Evolutionary conservation across 75 land plant genomes (phyloP), one percentile per base, ranked within the genome.

Genomic region (Picea sitchensis): DNA sequence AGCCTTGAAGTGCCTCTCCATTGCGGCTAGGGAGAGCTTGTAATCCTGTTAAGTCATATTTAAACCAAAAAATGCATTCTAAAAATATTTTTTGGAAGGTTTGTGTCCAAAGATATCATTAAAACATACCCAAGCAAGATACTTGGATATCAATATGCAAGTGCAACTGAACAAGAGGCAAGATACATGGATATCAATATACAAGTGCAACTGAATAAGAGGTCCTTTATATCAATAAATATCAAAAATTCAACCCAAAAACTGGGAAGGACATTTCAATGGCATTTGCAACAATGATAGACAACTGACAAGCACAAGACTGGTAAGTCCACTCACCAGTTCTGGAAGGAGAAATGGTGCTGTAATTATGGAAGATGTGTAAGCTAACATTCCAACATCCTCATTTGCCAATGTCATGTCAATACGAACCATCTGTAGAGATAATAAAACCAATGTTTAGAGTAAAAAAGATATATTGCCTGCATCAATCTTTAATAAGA

Each of bases 401-500:
- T 98, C 99, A 85, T 91, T 98, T 81, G 99, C 99, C 84, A 98
- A 85, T 38, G 85, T 92, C 99, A 98, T 95, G 72, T 98, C 98
- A 79, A 85, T 86, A 30, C 96, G 92, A 54, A 95, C 92, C 54
- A 89, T 84, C 99, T 98, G 65, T 41, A 41, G 44, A 71, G 11
- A 18, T 21, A 71, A 2, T 8, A 41, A 41, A 20, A 41, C 23
- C 56, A 71, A 71, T 44, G 9, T 44, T 71, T n/a, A 47, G 26
- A n/a, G 44, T 71, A 8, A 71, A 47, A 44, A 32, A 71, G 23
- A 0, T 38, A 14, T 9, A 51, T 9, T 51, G 56, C 2, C 56
- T 9, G 56, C 56, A 51, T 9, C 12, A 51, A 51, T 51, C 56
- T 51, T 51, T 9, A 9, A 51, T 9, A 51, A 9, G 12, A 51